Percentiles rank a stretch among this genome's conserved stretches.
These are phyloP conservation scores for Trametes elegans DNA, from an alignment of 768 basidiomycete genomes.

Conservation along the genomic window DNA sequence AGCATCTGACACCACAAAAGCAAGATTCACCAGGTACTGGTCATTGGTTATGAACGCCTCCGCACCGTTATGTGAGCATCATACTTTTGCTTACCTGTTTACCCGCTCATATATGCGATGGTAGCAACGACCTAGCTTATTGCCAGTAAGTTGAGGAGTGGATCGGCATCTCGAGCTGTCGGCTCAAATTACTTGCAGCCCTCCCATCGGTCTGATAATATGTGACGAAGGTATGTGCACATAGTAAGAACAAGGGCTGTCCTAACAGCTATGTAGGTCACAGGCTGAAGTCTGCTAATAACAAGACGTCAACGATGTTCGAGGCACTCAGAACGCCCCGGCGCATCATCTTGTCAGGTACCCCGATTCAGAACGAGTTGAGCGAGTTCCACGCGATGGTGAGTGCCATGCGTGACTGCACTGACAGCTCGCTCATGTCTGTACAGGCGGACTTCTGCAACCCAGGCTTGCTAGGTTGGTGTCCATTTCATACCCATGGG, in stretches of 20 bases:
- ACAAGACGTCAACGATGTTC: conserved; percentile 88
- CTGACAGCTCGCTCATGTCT: not conserved
- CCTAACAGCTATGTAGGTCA: conserved; percentile 55
- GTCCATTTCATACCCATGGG: not conserved
- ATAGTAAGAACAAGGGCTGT: not conserved
- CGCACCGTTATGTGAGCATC: conserved; percentile 72
- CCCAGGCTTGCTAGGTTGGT: conserved; percentile 79
- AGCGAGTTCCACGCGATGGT: conserved; percentile 98
- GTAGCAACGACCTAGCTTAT: conserved; percentile 53
- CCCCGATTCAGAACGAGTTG: conserved; percentile 96
- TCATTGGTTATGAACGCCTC: conserved; percentile 94
- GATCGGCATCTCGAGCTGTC: not conserved
- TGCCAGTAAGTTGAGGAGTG: conserved; percentile 58
- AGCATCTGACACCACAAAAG: conserved; percentile 34
- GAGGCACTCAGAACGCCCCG: conserved; percentile 70
- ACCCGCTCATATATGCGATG: not conserved
- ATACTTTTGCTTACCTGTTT: not conserved
- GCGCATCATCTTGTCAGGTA: conserved; percentile 90
- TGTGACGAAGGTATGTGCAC: conserved; percentile 82
- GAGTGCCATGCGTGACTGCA: too few relatives aligned
- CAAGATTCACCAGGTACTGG: conserved; percentile 76
- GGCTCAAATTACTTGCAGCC: conserved; percentile 41
- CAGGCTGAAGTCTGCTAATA: conserved; percentile 86
- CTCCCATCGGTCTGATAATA: conserved; percentile 88
- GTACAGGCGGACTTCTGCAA: conserved; percentile 88